These are phyloP conservation scores for Clavispora fructus DNA, from an alignment of 805 yeast species.

Conservation along the genomic window DNA sequence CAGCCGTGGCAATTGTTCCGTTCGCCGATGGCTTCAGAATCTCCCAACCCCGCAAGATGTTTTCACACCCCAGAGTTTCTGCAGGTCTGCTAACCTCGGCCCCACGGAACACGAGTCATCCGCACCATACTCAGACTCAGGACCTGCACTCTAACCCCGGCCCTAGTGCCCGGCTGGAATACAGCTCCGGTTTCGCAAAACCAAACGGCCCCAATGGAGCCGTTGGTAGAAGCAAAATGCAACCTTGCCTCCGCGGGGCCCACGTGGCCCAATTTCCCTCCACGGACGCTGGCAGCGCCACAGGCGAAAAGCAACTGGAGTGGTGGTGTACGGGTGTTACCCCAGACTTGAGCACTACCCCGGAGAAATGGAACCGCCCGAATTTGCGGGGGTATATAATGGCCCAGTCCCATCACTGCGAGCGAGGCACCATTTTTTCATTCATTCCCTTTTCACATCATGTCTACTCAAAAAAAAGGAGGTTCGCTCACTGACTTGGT, in stretches of 20 bases:
- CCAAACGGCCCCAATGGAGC: too few species aligned
- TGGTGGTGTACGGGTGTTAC: neutral
- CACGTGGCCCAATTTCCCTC: too few species aligned
- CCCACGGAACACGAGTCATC: neutral
- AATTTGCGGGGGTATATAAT: constrained; percentile 9
- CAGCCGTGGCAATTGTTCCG: too few species aligned
- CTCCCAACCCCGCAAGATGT: too few species aligned
- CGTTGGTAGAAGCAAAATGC: too few species aligned
- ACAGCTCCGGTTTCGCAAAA: too few species aligned
- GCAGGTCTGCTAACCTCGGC: neutral
- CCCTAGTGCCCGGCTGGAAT: neutral
- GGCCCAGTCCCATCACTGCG: neutral
- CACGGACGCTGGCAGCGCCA: too few species aligned
- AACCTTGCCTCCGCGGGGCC: too few species aligned
- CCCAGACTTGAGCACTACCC: constrained; percentile 3
- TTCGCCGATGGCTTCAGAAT: too few species aligned
- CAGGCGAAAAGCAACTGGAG: too few species aligned
- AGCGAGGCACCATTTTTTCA: neutral
- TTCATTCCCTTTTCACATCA: neutral
- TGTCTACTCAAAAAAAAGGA: constrained; percentile 26
- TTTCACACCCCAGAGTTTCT: neutral
- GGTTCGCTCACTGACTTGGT: constrained; percentile 58
- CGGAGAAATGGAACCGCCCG: constrained; percentile 12
- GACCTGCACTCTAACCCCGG: neutral
- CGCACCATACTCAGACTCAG: neutral